Conservation (phyloP, 1,284 basidiomycete species). For the Agroathelia rolfsii region DNA sequence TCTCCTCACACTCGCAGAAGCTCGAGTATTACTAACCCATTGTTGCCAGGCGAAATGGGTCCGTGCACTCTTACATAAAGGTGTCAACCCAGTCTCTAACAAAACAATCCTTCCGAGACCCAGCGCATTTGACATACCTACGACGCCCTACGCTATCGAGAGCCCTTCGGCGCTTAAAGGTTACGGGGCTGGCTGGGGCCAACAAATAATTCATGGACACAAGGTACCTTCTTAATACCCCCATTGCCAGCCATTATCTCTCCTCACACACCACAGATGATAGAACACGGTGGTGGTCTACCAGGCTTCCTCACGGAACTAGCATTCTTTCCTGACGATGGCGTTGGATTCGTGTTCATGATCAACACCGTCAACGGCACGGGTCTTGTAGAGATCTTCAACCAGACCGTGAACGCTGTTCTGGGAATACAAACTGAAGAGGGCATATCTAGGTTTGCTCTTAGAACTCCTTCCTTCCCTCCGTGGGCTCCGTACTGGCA, state of each 20-base stretch:
- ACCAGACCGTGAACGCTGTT: slow-evolving; percentile 14
- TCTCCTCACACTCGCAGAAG: no score
- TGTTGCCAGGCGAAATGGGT: slow-evolving; percentile 29
- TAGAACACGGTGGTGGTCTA: slow-evolving; percentile 30
- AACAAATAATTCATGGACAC: slow-evolving; percentile 29
- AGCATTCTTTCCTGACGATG: slow-evolving; percentile 12
- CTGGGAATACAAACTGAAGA: slow-evolving; percentile 6
- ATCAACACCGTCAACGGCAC: slow-evolving; percentile 15
- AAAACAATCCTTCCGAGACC: slow-evolving; percentile 27
- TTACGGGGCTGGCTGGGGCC: slow-evolving; percentile 33
- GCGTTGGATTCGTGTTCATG: neutral
- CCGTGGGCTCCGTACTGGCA: no score
- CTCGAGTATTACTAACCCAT: neutral
- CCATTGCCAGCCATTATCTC: neutral
- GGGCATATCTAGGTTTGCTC: neutral
- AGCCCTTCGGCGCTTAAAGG: slow-evolving; percentile 23
- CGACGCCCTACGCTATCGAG: slow-evolving; percentile 11
- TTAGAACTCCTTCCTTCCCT: no score
- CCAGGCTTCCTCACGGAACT: slow-evolving; percentile 33
- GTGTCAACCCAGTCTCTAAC: slow-evolving; percentile 30
- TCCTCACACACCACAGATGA: slow-evolving; percentile 16
- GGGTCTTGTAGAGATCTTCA: slow-evolving; percentile 9
- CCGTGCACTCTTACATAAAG: slow-evolving; percentile 31
- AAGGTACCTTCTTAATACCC: slow-evolving; percentile 16
- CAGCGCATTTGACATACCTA: slow-evolving; percentile 8